Conservation (phyloP, 805 yeast genomes). For the Phaffomyces antillensis region DNA sequence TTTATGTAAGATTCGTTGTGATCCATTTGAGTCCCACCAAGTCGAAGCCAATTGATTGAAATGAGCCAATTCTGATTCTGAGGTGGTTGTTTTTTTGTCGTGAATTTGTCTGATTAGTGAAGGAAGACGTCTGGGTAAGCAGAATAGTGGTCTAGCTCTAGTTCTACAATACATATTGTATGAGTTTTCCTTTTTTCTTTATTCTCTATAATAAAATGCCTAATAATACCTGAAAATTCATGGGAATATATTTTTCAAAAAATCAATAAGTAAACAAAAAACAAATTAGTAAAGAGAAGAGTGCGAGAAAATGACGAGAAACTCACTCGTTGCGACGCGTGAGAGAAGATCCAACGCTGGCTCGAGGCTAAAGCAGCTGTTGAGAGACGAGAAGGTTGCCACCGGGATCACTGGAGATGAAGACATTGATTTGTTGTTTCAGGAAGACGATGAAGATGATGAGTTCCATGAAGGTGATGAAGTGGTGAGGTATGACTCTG, state of each 20-base stretch:
- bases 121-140: background rate
- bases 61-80: slow-evolving; percentile 65
- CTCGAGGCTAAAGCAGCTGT: slow-evolving; percentile 62
- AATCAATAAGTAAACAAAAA: background rate
- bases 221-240: no score
- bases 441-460: slow-evolving; percentile 52
- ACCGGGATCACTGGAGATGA: slow-evolving; percentile 62
- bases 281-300: no score
- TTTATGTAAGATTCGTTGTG: slow-evolving; percentile 88
- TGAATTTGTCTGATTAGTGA: background rate
- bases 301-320: slow-evolving; percentile 17
- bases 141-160: background rate
- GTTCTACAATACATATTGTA: background rate
- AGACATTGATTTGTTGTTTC: slow-evolving; percentile 64
- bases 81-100: slow-evolving; percentile 29
- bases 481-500: slow-evolving; percentile 18
- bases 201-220: no score
- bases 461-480: slow-evolving; percentile 32
- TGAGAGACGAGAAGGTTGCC: slow-evolving; percentile 55
- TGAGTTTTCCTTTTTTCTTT: no score
- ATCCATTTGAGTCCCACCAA: slow-evolving; percentile 98
- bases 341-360: slow-evolving; percentile 87
- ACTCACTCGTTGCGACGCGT: slow-evolving; percentile 67
- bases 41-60: slow-evolving; percentile 81
- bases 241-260: background rate